phyloP scores from a whole-genome alignment of 306 rosid species.

The Glycine tomentella region DNA sequence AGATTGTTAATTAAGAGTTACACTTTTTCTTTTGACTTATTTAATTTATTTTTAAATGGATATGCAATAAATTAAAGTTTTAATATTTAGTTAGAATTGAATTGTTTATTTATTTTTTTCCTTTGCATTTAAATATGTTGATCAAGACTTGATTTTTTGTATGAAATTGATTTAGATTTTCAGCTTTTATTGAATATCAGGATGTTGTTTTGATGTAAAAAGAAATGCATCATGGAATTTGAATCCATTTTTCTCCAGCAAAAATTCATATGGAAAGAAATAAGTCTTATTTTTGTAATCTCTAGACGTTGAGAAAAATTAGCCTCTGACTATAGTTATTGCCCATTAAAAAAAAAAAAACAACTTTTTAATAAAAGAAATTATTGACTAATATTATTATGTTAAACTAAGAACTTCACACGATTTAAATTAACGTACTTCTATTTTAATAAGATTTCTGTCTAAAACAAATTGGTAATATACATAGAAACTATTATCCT shows the following conservation, averaged over 20 bases:
- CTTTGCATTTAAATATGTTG: neutral
- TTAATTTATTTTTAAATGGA: neutral
- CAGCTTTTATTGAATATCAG: neutral
- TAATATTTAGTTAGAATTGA: neutral
- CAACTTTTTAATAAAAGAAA: neutral
- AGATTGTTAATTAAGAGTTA: neutral
- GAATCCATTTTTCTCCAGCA: neutral
- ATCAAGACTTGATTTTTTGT: neutral
- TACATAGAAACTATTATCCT: neutral
- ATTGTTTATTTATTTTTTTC: neutral
- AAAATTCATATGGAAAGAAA: neutral
- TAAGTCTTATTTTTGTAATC: neutral
- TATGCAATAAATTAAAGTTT: neutral
- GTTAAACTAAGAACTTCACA: neutral
- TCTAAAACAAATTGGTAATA: conserved; percentile 10
- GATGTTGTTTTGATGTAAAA: neutral
- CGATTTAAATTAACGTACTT: neutral
- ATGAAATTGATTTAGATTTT: neutral
- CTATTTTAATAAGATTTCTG: neutral
- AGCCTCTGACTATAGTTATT: neutral
- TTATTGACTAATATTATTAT: neutral
- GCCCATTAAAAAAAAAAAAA: no score
- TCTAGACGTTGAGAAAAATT: neutral
- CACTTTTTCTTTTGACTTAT: neutral
- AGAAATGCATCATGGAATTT: neutral